A percentile compares a stretch with the other conserved stretches of the same genome.
Evolutionary conservation across 352 stramenopile species (phyloP).

Genomic region (Pythium rishiriense): DNA sequence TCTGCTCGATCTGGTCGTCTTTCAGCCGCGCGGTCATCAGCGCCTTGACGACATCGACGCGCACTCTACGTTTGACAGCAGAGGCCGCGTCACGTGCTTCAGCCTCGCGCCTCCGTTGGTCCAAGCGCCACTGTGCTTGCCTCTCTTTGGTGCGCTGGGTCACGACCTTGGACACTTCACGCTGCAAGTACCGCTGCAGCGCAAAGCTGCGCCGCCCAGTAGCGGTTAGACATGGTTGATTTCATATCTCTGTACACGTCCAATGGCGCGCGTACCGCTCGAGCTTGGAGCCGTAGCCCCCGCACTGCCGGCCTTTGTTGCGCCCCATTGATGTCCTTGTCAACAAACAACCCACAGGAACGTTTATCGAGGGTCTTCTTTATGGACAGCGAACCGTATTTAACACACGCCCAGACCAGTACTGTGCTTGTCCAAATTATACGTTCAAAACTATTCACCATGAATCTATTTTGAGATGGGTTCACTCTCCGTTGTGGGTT

Average conservation of each 20-base stretch:
- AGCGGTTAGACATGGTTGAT: not conserved
- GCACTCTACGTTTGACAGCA: constrained; percentile 58
- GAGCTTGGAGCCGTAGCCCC: constrained; percentile 71
- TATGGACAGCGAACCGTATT: constrained; percentile 9
- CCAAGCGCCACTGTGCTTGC: constrained; percentile 44
- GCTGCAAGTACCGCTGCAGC: constrained; percentile 60
- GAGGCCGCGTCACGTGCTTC: constrained; percentile 23
- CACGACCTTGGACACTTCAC: constrained; percentile 51
- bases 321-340: constrained; percentile 45
- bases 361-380: too few species aligned
- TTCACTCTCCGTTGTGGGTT: not conserved
- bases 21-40: constrained; percentile 74
- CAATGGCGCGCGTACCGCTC: constrained; percentile 38
- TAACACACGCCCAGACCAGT: not conserved
- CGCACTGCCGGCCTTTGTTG: constrained; percentile 77
- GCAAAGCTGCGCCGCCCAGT: constrained; percentile 60
- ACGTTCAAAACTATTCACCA: constrained; percentile 3
- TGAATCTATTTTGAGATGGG: constrained; percentile 13
- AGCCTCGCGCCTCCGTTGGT: constrained; percentile 43
- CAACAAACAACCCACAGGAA: not conserved
- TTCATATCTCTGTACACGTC: not conserved
- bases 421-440: constrained; percentile 8
- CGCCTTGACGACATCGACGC: constrained; percentile 63
- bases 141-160: constrained; percentile 48
- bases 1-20: constrained; percentile 74